Percentiles rank a stretch among this genome's conserved stretches.
These are phyloP conservation scores for Aspergillus neotritici DNA, from an alignment of 2,329 filamentous ascomycete species.

Conservation along the genomic window DNA sequence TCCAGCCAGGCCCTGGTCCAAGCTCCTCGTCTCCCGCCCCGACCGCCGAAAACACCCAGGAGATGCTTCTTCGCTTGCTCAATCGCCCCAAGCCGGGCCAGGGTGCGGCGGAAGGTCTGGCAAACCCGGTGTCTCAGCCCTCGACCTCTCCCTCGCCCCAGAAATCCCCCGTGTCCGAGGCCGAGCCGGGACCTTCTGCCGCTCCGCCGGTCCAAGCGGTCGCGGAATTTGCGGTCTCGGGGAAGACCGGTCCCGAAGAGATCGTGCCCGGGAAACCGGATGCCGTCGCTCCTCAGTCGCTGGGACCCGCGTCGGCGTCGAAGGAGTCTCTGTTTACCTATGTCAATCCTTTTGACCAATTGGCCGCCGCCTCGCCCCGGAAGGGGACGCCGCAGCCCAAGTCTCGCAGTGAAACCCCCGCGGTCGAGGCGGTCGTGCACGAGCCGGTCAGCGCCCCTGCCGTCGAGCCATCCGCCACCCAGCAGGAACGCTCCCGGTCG, in stretches of 20 bases:
- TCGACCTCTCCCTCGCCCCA: conserved; percentile 36
- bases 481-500: conserved; percentile 16
- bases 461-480: conserved; percentile 14
- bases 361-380: conserved; percentile 61
- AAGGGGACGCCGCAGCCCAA: conserved; percentile 50
- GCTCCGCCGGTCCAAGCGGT: conserved; percentile 10
- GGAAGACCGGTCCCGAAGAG: conserved; percentile 11
- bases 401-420: conserved; percentile 38
- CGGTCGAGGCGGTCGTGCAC: conserved; percentile 23
- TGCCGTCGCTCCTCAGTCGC: conserved; percentile 33
- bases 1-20: conserved; percentile 18
- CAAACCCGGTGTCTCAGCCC: conserved; percentile 31
- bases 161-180: conserved; percentile 24
- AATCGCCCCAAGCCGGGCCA: conserved; percentile 58
- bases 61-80: conserved; percentile 78
- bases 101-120: conserved; percentile 20
- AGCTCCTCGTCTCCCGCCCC: conserved; percentile 20
- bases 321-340: conserved; percentile 58
- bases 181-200: conserved; percentile 1
- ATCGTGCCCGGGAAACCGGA: conserved; percentile 24
- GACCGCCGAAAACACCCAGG: conserved; percentile 65
- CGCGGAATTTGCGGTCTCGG: conserved; percentile 12
- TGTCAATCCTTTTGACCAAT: conserved; percentile 65
- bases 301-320: conserved; percentile 28
- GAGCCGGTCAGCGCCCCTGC: conserved; percentile 20